Base-by-base conservation (phyloP, 2,329 filamentous ascomycete genomes). In the Beauveria sp. region DNA sequence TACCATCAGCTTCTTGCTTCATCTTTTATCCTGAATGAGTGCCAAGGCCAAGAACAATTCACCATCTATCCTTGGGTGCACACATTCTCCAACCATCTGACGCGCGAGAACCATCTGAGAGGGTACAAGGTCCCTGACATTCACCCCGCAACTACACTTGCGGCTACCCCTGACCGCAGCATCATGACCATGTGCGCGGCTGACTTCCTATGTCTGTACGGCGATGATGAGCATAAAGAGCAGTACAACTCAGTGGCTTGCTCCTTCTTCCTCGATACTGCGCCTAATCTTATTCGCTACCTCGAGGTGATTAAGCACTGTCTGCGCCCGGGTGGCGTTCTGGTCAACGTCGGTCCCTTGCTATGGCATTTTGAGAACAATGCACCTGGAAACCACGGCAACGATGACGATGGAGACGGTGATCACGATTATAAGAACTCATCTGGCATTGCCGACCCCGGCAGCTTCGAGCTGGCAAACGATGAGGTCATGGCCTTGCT, bases 261-360 rank as follows among this genome's bases (percentile, higher is more conserved):
- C 3, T 90, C 96, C 12, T 99, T 97, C 77, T 99, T 99, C 77
- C 88, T 99, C 62, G 96, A 99, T 72, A 99, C 94, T 1, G 94
- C 94, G 2, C 92, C 93, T 1, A 97, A 99, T 71, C 72, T 97
- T 37, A 88, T 97, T 59, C 84, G 89, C 2, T 99, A 99, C 70
- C 84, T 99, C 40, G 87, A 96, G 70, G 87, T 92, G 2, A 90
- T 97, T 59, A 78, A 77, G 47, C 84, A 89, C 70, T 96, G 92
- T 69, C 81, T 99, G 55, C 85, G 83, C 66, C 79, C 84, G 0
- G 89, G 89, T 28, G 94, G 94, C 0, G 69, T 96, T 4, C 90
- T 96, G 79, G 83, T 96, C 70, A 99, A 99, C 69, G 78, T 96
- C 26, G 94, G 94, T 0, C 94, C 94, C 0, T 75, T 99, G 59